Evolutionary conservation across 2,329 filamentous ascomycete genomes (phyloP).

Genomic region (Neophaeococcomyces aloes): DNA sequence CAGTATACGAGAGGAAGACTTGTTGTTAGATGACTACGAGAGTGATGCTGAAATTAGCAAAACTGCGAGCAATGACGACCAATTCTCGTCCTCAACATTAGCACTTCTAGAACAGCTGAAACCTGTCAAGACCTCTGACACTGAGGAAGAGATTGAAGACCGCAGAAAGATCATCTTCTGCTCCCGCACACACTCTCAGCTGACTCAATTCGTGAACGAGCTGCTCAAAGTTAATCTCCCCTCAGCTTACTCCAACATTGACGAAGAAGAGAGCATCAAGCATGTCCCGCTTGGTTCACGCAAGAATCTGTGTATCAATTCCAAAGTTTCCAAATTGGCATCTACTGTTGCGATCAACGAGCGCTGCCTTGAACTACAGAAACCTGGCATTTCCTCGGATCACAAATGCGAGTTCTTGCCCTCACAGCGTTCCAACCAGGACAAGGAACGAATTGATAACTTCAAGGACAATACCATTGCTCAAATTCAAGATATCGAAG

Average conservation of each 20-base stretch:
- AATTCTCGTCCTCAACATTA: constrained; percentile 59
- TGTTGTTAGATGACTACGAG: constrained; percentile 64
- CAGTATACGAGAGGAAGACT: constrained; percentile 52
- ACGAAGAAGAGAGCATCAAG: constrained; percentile 55
- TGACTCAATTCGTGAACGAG: constrained; percentile 79
- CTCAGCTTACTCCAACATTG: constrained; percentile 30
- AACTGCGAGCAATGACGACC: constrained; percentile 23
- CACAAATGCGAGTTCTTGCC: constrained; percentile 69
- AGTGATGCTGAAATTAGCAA: constrained; percentile 46
- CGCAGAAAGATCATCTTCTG: constrained; percentile 83
- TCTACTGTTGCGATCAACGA: constrained; percentile 80
- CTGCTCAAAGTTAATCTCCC: constrained; percentile 68
- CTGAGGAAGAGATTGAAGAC: constrained; percentile 47
- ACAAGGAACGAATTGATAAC: constrained; percentile 58
- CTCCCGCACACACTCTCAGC: constrained; percentile 82
- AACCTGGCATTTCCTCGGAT: constrained; percentile 50
- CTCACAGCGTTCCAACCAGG: constrained; percentile 49
- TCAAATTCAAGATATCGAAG: constrained; percentile 84
- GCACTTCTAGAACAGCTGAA: constrained; percentile 59
- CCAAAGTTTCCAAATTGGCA: constrained; percentile 60
- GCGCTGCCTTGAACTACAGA: constrained; percentile 78
- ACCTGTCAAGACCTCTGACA: constrained; percentile 26
- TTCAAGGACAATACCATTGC: constrained; percentile 81
- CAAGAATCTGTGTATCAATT: constrained; percentile 84
- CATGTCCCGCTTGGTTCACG: constrained; percentile 75